phyloP scores from a whole-genome alignment of 805 yeast species.

The Cyberlindnera bimundalis region DNA sequence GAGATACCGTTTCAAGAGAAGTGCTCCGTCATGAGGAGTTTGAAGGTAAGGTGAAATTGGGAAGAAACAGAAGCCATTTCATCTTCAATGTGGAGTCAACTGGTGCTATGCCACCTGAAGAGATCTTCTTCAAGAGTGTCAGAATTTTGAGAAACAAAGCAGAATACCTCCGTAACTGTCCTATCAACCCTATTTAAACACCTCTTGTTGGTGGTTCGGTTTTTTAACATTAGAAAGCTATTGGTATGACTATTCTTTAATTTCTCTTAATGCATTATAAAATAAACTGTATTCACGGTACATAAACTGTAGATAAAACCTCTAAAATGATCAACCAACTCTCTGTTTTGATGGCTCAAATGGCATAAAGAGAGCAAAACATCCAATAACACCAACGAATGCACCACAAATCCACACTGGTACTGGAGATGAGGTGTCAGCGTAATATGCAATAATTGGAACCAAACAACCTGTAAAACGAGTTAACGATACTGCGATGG shows the following conservation, averaged over 20 bases:
- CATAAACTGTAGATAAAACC: no score
- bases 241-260: background rate
- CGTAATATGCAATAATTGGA: conserved; percentile 47
- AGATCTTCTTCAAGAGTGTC: conserved; percentile 87
- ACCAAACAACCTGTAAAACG: conserved; percentile 53
- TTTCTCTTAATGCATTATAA: conserved; percentile 1
- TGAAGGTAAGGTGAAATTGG: conserved; percentile 82
- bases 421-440: conserved; percentile 9
- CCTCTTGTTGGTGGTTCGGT: background rate
- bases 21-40: conserved; percentile 93
- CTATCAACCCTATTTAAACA: conserved; percentile 48
- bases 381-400: conserved; percentile 32
- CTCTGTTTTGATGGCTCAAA: conserved; percentile 41
- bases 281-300: no score
- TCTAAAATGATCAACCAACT: conserved; percentile 17
- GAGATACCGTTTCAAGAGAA: conserved; percentile 95
- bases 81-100: conserved; percentile 92
- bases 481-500: conserved; percentile 50
- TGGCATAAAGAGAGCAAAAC: conserved; percentile 44
- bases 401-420: conserved; percentile 14
- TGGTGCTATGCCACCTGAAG: conserved; percentile 97
- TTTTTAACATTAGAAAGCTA: background rate
- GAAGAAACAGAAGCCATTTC: conserved; percentile 89
- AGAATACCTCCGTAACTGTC: conserved; percentile 72
- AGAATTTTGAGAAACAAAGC: conserved; percentile 83